Evolutionary conservation across 352 stramenopile species (phyloP), one percentile per base, ranked within the genome.

Genomic region (Peronospora destructor): DNA sequence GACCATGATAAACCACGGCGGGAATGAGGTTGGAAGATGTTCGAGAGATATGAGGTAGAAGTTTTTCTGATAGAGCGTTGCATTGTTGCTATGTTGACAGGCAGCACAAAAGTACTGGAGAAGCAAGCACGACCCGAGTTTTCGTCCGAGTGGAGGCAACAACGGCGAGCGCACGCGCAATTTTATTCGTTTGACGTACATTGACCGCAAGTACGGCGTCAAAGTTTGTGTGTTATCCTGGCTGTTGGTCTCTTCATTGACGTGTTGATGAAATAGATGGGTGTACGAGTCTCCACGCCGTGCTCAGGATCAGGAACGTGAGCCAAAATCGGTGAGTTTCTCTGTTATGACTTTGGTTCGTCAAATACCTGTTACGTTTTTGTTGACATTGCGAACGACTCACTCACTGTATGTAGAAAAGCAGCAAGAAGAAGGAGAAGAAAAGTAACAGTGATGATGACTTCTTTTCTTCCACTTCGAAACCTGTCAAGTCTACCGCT

Each of bases 101-200:
- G 77, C 76, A 0, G 84, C 81, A 32, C 78, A 91, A 53, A 92
- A 91, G 50, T 90, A 85, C 50, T 94, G 84, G 84, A 61, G 81
- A 16, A 75, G 68, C 36, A 89, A 85, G 45, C 81, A 91, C 60
- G 84, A 94, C 56, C 61, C 80, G 19, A 91, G 61, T 45, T 92
- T 85, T 47, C 79, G 83, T 25, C 82, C 80, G 6, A 73, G 58
- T 21, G 84, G 84, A 38, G 72, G 76, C 6, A 91, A 48, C 3
- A 76, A 89, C 25, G 78, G 83, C 53, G 82, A 94, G 19, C 80
- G 82, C 48, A 89, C 76, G 41, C 78, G 83, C n/a, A 93, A 93
- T 53, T 93, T 94, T 57, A 92, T 94, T 44, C 82, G 82, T 7
- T 56, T 90, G 46, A 90, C 83, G 10, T 94, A 90, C 61, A 82